Base-by-base conservation (phyloP, 305 asterid genomes). In the Fraxinus greggii region DNA sequence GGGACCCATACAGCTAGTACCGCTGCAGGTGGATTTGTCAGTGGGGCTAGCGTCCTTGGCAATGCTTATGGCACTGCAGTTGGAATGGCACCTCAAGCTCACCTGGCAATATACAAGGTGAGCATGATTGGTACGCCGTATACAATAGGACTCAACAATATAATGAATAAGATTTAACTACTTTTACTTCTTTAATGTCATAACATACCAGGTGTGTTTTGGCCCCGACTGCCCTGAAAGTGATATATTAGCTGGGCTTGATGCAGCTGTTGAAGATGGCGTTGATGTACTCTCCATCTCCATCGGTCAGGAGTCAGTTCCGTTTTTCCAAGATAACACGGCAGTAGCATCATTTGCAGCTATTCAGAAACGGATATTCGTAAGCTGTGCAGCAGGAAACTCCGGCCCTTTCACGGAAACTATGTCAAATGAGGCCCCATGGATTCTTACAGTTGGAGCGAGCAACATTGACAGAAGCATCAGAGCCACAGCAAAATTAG, bases 391-490 rank as follows among this genome's bases (percentile, higher is more conserved):
- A 0, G 92, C 81, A 0, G 90, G 91, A 26, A 87, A 89, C 76
- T 19, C 61, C 2, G 90, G 92, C n/a, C 92, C 89, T 0, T 5
- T 4, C n/a, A 24, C 13, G 15, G 10, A 45, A 19, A 65, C 88
- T 0, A 0, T 86, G 15, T 28, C 81, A 0, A 89, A 89, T 28
- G 88, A 76, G 12, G 87, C 87, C 1, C 90, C 90, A 0, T 89
- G 92, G 92, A 78, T 86, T 33, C 84, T 89, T 7, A 89, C 92
- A 0, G 89, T 89, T 29, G 89, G 92, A 0, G 92, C 90, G 3
- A 86, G 90, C 78, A 84, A 88, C 1, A 76, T 81, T 1, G 89
- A 86, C 76, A 80, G 92, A 61, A 83, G 48, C 26, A 75, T 86
- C 4, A 67, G 77, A 13, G 86, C 89, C 0, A 80, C 80, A 0